phyloP scores from a whole-genome alignment of 1,284 basidiomycete species.

The Heterobasidion parviporum region DNA sequence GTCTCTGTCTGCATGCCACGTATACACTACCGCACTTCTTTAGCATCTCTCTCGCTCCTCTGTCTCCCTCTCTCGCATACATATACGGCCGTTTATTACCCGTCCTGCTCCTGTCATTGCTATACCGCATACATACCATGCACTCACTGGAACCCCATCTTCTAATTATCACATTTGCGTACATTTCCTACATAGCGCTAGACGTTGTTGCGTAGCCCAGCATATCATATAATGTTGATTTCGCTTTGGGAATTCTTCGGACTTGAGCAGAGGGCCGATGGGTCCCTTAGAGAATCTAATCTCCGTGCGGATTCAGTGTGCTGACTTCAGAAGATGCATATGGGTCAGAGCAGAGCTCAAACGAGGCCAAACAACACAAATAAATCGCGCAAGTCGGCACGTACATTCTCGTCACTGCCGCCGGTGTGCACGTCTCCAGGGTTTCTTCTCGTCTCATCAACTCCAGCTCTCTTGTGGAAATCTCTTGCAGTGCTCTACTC shows the following conservation, averaged over 20 bases:
- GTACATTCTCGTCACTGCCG: neutral
- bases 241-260: no score
- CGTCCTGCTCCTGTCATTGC: neutral
- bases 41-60: slow-evolving; percentile 3
- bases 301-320: no score
- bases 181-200: neutral
- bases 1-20: slow-evolving; percentile 1
- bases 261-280: no score
- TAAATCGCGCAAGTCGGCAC: neutral
- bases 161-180: neutral
- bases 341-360: neutral
- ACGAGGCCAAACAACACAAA: neutral
- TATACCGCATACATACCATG: neutral
- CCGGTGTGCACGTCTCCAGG: neutral
- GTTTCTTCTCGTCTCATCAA: neutral
- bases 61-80: slow-evolving; percentile 2
- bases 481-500: neutral
- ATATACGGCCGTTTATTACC: slow-evolving; percentile 1
- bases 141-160: slow-evolving; percentile 1
- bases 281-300: neutral
- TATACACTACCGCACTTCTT: slow-evolving; percentile 4
- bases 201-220: neutral
- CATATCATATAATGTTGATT: no score
- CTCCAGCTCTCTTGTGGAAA: neutral
- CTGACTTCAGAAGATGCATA: no score